Evolutionary conservation across 1,284 basidiomycete genomes (phyloP), one percentile per base, ranked within the genome.

Genomic region (Moesziomyces antarcticus): DNA sequence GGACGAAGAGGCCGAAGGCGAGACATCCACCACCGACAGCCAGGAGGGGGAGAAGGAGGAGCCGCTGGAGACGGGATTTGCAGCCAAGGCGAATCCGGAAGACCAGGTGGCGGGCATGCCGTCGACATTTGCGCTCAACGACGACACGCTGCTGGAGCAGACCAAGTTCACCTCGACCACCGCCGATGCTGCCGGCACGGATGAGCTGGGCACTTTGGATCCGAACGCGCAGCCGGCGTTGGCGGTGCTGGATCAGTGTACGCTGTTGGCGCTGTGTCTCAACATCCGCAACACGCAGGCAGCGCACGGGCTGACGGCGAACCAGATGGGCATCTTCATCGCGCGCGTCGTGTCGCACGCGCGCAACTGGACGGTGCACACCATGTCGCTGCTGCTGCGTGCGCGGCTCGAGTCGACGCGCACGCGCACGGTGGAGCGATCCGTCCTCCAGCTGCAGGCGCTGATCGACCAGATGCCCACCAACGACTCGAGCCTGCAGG

Each of bases 111-210:
- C 79, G 10, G 80, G 85, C 73, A 68, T 84, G 50, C 97, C 96
- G 13, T 90, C 93, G 82, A 91, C 91, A 1, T 86, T 97, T 30
- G 86, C 88, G 3, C 88, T 99, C 55, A 97, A 99, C 84, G 97
- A 99, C 85, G 97, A 99, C 85, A 97, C 94, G 0, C 87, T 99
- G 11, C 88, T 99, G 45, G 97, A 99, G 85, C 90, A 92, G 79
- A 99, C 96, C 4, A 89, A 91, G 79, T 99, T 94, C 84, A 93
- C 93, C 9, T 56, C 66, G 14, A 78, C 73, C 16, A 50, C 90
- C 88, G 9, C 91, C 89, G 2, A 85, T 85, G 41, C 85, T 6
- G 83, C 75, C 47, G 66, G 72, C 43, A 22, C 75, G 86, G 18
- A 84, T 83, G 25, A 83, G 85, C 52, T 86, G 85, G 3, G 73